Evolutionary conservation across 768 basidiomycete species (phyloP).

Genomic region (Lenzites betulinus): DNA sequence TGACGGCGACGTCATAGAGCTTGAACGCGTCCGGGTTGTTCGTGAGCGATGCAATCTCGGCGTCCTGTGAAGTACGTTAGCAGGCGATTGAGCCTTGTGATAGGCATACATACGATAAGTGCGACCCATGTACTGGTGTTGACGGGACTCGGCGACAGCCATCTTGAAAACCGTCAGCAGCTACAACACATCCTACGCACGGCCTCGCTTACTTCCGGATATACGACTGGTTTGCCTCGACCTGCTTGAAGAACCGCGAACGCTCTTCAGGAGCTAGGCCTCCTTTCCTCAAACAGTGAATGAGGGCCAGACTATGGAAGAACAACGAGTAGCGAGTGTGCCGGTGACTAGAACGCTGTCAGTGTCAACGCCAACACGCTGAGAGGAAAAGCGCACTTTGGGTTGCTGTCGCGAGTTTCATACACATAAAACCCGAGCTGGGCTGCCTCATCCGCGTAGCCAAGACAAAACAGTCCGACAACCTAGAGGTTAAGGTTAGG

Average conservation of each 20-base stretch:
- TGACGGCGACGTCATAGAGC: constrained; percentile 70
- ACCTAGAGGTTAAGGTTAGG: constrained; percentile 39
- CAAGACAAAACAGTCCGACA: constrained; percentile 64
- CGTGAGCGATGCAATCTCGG: constrained; percentile 63
- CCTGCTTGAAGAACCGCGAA: constrained; percentile 52
- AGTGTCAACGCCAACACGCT: neutral
- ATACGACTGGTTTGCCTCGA: constrained; percentile 60
- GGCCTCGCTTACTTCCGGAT: constrained; percentile 51
- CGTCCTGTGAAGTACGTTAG: constrained; percentile 48
- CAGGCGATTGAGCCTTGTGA: neutral
- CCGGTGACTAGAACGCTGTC: constrained; percentile 48
- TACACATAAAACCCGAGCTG: constrained; percentile 64
- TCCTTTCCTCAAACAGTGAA: constrained; percentile 56
- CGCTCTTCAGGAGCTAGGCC: constrained; percentile 38
- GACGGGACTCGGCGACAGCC: constrained; percentile 69
- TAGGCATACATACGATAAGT: constrained; percentile 48
- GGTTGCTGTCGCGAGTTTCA: constrained; percentile 56
- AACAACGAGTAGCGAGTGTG: constrained; percentile 70
- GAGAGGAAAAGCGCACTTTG: constrained; percentile 50
- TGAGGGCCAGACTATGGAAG: constrained; percentile 70
- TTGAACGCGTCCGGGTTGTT: constrained; percentile 61
- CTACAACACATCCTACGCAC: neutral
- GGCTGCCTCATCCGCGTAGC: constrained; percentile 60
- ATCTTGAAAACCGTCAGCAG: constrained; percentile 40
- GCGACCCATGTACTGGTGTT: constrained; percentile 71